phyloP scores from a whole-genome alignment of 768 basidiomycete genomes.

The Tylopilus vinaceipallidus region DNA sequence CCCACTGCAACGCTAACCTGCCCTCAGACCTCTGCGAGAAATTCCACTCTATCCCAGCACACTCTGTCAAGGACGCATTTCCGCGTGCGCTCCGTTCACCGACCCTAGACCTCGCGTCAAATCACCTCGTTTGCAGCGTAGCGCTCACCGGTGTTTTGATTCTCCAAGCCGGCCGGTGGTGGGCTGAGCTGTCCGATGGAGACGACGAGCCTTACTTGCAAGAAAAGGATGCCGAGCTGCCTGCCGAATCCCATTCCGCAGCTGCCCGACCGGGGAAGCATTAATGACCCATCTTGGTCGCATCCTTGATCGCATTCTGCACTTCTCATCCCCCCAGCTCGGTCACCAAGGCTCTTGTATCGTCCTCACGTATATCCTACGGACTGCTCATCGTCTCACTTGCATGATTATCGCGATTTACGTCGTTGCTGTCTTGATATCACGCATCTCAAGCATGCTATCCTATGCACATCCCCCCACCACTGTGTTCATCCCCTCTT shows the following conservation, averaged over 20 bases:
- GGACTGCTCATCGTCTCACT: constrained; percentile 6
- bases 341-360: constrained; percentile 4
- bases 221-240: constrained; percentile 27
- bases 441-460: constrained; percentile 22
- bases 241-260: constrained; percentile 9
- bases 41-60: constrained; percentile 58
- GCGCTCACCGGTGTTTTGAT: constrained; percentile 84
- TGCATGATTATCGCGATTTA: constrained; percentile 25
- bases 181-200: constrained; percentile 74
- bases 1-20: constrained; percentile 3
- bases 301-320: neutral
- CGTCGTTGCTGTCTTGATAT: constrained; percentile 28
- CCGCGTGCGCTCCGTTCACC: constrained; percentile 59
- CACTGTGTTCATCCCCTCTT: constrained; percentile 5
- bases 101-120: constrained; percentile 78
- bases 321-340: neutral
- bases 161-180: constrained; percentile 80
- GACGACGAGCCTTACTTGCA: constrained; percentile 45
- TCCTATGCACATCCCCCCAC: constrained; percentile 2
- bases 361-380: constrained; percentile 4
- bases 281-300: constrained; percentile 5
- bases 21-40: constrained; percentile 52
- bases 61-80: constrained; percentile 53
- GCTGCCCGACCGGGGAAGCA: constrained; percentile 5
- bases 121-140: constrained; percentile 83